Evolutionary conservation across 2,329 filamentous ascomycete genomes (phyloP), one percentile per base, ranked within the genome.

Genomic region (Clarireedia homoeocarpa): DNA sequence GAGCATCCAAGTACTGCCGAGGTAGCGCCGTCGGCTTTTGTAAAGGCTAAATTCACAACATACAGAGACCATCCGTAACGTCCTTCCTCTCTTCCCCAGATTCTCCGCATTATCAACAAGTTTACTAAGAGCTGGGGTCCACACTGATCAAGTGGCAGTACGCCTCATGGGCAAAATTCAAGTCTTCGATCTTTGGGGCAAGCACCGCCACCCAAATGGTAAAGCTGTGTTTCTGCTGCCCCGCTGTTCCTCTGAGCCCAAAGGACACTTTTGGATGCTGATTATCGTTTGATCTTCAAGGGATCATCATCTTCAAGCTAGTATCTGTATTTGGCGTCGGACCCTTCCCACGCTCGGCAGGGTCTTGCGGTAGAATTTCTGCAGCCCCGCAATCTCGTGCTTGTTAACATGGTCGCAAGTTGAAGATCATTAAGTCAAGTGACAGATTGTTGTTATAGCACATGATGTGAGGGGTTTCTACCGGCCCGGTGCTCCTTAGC

Each of bases 401-500:
- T 24, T 17, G 38, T 51, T 38, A 50, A 50, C 26, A 30, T 30
- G 27, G 20, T 10, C 27, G n/a, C 34, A 54, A 42, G 27, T 23
- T 30, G 15, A 17, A 51, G 20, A 20, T 42, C 36, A 49, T 42
- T 36, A 23, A 15, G 39, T 38, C 47, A 55, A 55, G 53, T 55
- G 38, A 14, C 47, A 36, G 30, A n/a, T n/a, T 39, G 44, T 26
- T 6, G 9, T 15, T 26, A 55, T 45, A 38, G 26, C 54, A 56
- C 54, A 56, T 52, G 49, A 52, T 56, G 24, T 15, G 24, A 53
- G 15, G 34, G 26, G 20, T 40, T 30, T 53, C 17, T 15, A 20
- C 46, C 54, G 54, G 54, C 30, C 54, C 54, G 54, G 27, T 48
- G 42, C 48, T 56, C 49, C 54, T 42, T 47, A 52, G 48, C 42